Conservation (phyloP, 352 stramenopile species). For the Pythium angustatum region DNA sequence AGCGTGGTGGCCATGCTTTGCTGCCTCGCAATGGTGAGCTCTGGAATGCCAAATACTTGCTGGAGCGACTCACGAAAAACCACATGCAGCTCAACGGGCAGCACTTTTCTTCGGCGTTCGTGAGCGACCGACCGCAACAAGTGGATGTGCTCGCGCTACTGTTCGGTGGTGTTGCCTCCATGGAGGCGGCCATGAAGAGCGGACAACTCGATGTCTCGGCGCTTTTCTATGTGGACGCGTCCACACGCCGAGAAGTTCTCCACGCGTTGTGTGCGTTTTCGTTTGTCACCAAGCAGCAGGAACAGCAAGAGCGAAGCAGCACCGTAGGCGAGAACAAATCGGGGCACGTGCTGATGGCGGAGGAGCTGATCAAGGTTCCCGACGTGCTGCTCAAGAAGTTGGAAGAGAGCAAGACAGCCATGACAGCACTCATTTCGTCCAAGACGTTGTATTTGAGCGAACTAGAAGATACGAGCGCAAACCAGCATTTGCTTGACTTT, state of each 20-base stretch:
- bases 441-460: conserved; percentile 78
- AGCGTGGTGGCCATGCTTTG: conserved; percentile 87
- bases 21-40: conserved; percentile 61
- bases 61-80: conserved; percentile 57
- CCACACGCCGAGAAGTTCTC: conserved; percentile 67
- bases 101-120: conserved; percentile 28
- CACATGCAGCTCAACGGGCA: conserved; percentile 29
- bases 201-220: conserved; percentile 72
- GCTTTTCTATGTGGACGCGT: conserved; percentile 72
- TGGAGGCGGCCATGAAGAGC: conserved; percentile 82
- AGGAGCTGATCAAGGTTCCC: conserved; percentile 70
- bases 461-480: conserved; percentile 34
- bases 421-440: conserved; percentile 59
- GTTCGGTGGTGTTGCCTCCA: conserved; percentile 68
- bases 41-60: conserved; percentile 71
- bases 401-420: conserved; percentile 45
- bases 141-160: conserved; percentile 77
- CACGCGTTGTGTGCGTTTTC: conserved; percentile 83
- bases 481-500: conserved; percentile 37
- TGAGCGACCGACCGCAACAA: conserved; percentile 18
- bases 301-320: conserved; percentile 29
- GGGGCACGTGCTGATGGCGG: conserved; percentile 50
- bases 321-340: conserved; percentile 12
- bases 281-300: conserved; percentile 48
- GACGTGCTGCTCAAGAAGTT: conserved; percentile 64